Percentiles rank a stretch among this genome's conserved stretches.
Evolutionary conservation across 2,329 filamentous ascomycete genomes (phyloP).

Genomic region (Lachnellula willkommii): DNA sequence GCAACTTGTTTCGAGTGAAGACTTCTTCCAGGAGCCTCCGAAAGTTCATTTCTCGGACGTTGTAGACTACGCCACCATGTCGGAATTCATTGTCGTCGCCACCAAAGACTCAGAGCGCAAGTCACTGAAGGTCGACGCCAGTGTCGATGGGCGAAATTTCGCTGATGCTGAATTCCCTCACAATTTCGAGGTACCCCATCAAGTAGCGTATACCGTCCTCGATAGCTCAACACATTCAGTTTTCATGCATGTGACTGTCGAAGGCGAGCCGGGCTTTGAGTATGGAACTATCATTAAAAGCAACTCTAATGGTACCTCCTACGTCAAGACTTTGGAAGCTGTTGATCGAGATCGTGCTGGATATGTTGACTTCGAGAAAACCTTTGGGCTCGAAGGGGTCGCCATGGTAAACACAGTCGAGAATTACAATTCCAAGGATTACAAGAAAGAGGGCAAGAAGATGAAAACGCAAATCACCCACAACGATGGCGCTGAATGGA

Average conservation of each 20-base stretch:
- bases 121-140: conserved; percentile 71
- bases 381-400: conserved; percentile 86
- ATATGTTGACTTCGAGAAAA: conserved; percentile 95
- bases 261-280: conserved; percentile 56
- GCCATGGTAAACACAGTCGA: conserved; percentile 78
- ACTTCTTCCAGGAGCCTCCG: conserved; percentile 67
- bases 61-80: conserved; percentile 87
- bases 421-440: conserved; percentile 55
- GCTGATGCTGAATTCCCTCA: conserved; percentile 80
- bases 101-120: conserved; percentile 59
- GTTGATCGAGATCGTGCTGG: conserved; percentile 75
- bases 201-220: conserved; percentile 84
- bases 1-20: conserved; percentile 69
- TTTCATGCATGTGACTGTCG: conserved; percentile 86
- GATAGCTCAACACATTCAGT: conserved; percentile 93
- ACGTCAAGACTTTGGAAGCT: conserved; percentile 72
- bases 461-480: conserved; percentile 91
- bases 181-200: conserved; percentile 73
- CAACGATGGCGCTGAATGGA: conserved; percentile 91
- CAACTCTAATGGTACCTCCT: conserved; percentile 96
- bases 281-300: conserved; percentile 93
- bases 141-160: conserved; percentile 77
- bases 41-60: conserved; percentile 63
- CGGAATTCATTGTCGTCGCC: conserved; percentile 90
- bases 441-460: conserved; percentile 64